These are phyloP conservation scores for Gossypium davidsonii DNA, from an alignment of 441 rosid species.

Conservation along the genomic window DNA sequence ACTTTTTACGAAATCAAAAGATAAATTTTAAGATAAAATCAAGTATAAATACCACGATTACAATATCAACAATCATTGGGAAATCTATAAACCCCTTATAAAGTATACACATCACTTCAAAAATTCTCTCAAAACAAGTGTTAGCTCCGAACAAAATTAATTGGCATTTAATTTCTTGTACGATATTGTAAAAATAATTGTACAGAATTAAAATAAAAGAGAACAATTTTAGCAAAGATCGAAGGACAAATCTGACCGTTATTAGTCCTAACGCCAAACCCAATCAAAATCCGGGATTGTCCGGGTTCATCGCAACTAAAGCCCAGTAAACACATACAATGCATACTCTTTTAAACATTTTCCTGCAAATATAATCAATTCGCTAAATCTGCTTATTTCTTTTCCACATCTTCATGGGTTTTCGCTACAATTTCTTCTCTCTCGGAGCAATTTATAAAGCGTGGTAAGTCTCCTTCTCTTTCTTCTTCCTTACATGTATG, in stretches of 20 bases:
- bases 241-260: not conserved
- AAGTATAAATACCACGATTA: too few relatives aligned
- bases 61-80: too few relatives aligned
- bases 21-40: too few relatives aligned
- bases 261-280: not conserved
- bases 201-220: not conserved
- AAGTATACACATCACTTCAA: too few relatives aligned
- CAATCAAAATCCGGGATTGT: constrained; percentile 16
- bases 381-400: constrained; percentile 7
- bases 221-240: not conserved
- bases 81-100: too few relatives aligned
- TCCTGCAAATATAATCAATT: not conserved
- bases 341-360: not conserved
- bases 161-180: too few relatives aligned
- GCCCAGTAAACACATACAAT: constrained; percentile 2
- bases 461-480: not conserved
- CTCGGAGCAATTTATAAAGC: not conserved
- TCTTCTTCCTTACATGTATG: not conserved
- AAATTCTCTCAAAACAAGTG: too few relatives aligned
- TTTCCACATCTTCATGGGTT: constrained; percentile 24
- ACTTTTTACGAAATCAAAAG: too few relatives aligned
- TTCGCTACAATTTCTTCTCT: not conserved
- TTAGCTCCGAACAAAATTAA: too few relatives aligned
- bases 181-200: not conserved
- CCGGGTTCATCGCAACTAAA: constrained; percentile 10